phyloP scores from a whole-genome alignment of 768 basidiomycete species.

The Strobilomyces dryophilus region DNA sequence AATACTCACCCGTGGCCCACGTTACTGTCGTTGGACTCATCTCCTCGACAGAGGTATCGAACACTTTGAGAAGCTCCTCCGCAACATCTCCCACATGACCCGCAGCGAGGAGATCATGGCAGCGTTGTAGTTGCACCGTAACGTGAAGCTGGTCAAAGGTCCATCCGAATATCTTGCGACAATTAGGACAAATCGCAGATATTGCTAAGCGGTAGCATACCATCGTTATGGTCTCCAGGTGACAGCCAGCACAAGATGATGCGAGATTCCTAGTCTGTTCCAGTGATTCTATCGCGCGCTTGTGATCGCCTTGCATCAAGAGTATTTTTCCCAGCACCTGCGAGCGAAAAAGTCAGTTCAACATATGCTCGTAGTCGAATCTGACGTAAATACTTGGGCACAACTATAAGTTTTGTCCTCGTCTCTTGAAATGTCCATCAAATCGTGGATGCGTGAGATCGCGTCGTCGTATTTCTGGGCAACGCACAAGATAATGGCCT shows the following conservation, averaged over 20 bases:
- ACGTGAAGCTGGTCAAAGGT: background rate
- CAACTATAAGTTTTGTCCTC: background rate
- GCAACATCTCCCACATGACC: background rate
- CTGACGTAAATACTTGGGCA: background rate
- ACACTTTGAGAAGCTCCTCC: background rate
- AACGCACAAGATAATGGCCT: background rate
- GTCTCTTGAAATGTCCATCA: background rate
- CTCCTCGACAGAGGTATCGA: too few relatives aligned
- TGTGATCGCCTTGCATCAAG: background rate
- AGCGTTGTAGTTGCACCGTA: background rate
- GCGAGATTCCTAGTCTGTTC: background rate
- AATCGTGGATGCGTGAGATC: background rate
- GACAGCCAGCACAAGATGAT: background rate
- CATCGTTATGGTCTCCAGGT: background rate
- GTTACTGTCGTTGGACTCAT: too few relatives aligned
- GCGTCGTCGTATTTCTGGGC: background rate
- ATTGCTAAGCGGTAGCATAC: background rate
- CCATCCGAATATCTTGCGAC: background rate
- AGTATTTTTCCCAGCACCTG: background rate
- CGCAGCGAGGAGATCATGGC: background rate
- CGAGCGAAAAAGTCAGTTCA: background rate
- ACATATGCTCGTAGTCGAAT: too few relatives aligned
- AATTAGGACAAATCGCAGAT: background rate
- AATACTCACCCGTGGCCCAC: too few relatives aligned
- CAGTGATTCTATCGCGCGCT: background rate